These are phyloP conservation scores for Colletotrichum sp. DNA, from an alignment of 2,329 filamentous ascomycete species.

Conservation along the genomic window DNA sequence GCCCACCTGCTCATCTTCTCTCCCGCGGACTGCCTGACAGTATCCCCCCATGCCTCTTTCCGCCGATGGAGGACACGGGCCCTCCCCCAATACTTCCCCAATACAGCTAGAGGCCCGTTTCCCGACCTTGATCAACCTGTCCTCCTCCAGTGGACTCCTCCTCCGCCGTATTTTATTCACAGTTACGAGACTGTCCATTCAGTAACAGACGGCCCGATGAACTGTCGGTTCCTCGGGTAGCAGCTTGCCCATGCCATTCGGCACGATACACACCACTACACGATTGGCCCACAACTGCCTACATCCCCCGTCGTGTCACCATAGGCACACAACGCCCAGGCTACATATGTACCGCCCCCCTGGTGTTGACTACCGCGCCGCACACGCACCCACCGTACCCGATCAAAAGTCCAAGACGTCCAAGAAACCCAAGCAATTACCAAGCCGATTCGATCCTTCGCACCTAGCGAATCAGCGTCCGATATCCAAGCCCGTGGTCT, in stretches of 20 bases:
- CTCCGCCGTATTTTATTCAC: not conserved
- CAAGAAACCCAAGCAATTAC: constrained; percentile 15
- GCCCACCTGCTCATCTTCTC: not conserved
- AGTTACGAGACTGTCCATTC: not conserved
- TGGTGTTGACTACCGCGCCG: not conserved
- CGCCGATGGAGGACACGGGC: not conserved
- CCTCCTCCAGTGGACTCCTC: not conserved
- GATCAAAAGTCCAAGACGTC: not conserved
- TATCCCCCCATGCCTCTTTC: not conserved
- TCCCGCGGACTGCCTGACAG: not conserved
- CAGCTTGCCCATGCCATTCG: not conserved
- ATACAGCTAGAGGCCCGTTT: not conserved
- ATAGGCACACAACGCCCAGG: not conserved
- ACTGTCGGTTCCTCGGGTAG: not conserved
- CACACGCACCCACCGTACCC: not conserved
- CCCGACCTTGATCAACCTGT: not conserved
- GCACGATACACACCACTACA: not conserved
- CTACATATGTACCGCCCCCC: not conserved
- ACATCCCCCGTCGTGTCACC: not conserved
- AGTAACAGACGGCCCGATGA: not conserved
- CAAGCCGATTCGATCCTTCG: constrained; percentile 1
- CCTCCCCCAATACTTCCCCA: not conserved
- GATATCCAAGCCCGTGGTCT: not conserved
- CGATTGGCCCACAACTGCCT: not conserved
- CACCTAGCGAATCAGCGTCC: not conserved